Evolutionary conservation across 108 stramenopile species (phyloP), one percentile per base, ranked within the genome.

Genomic region (Pseudonitzschia multistriata): DNA sequence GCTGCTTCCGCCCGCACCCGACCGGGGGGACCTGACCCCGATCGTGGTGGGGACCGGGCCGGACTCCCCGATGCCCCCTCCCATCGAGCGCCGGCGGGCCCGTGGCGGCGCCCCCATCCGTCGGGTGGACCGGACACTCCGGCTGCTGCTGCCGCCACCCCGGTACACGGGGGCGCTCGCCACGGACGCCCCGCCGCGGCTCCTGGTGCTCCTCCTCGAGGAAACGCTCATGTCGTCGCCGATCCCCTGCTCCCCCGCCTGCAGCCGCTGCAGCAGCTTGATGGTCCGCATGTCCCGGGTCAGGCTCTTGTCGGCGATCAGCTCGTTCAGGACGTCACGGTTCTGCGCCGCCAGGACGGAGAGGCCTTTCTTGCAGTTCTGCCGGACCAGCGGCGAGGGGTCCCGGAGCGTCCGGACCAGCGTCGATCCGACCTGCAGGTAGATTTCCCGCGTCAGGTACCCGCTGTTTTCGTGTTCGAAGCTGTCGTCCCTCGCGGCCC

Each of bases 321-420:
- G 68, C 19, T 74, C 66, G 61, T 83, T 71, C 75, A 87, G 88
- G 25, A 88, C 33, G 5, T 79, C 77, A 27, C 85, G 81, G 69
- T 83, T 80, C 0, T 66, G 30, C n/a, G 33, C 31, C 48, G 77
- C 68, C n/a, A 94, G 13, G 1, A 74, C 66, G 52, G 88, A 83
- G 31, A 94, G 77, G 8, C 78, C 90, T 21, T 73, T 50, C 30
- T 78, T 88, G 29, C 84, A 72, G 49, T 88, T 71, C 13, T 78
- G 70, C 3, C 92, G 80, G 0, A 91, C 92, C 0, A 70, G 22
- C n/a, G 84, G 88, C 28, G 85, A 70, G 5, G 89, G 81, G 74
- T 94, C 92, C 39, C 85, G 71, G 49, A 94, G 61, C 0, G 88
- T 70, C 52, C 76, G 66, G 24, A 85, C 67, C 30, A 89, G 60